Evolutionary conservation across 257 asterid genomes (phyloP), one percentile per base, ranked within the genome.

Genomic region (Solanum ossicruentum): DNA sequence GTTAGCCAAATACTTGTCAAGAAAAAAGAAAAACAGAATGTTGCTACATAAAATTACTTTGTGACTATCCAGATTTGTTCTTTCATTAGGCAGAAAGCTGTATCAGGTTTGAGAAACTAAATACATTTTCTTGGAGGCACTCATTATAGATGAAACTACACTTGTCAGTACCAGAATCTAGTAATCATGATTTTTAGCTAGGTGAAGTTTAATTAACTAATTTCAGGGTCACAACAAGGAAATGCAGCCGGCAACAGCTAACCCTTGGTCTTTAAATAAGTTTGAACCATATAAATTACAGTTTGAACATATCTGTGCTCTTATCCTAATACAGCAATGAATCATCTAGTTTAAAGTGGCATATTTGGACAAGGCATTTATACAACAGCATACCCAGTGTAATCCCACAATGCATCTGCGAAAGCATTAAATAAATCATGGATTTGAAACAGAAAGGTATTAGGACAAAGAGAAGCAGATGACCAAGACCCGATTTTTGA

Each of bases 401-500:
- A 61, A 61, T 61, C 67, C 36, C 69, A 57, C 52, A 57, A 55
- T n/a, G 56, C 23, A 21, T 43, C 75, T 51, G 83, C 23, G 32
- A 83, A 58, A 54, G 55, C 49, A 84, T 86, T 65, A 65, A 26
- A 78, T 20, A 84, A 63, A 57, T 70, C 28, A 47, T 26, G 56
- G 81, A 17, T 11, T 83, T 80, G 55, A 75, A 80, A 81, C 15
- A 41, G 21, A 75, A 60, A 71, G 28, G 84, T 66, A 26, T 12
- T 67, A 56, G 65, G 57, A 79, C 57, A 51, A 83, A 80, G 66
- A n/a, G 55, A 75, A 88, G 47, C 77, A 82, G 66, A 81, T 81
- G 71, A 18, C 7, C 7, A 72, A 84, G 70, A 93, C 98, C 98
- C 88, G 92, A 85, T 36, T 86, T 86, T 82, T 66, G 91, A 85